A percentile compares a stretch with the other conserved stretches of the same genome.
phyloP scores from a whole-genome alignment of 371 early-diverging fungal species.

The Mortierella sp. region DNA sequence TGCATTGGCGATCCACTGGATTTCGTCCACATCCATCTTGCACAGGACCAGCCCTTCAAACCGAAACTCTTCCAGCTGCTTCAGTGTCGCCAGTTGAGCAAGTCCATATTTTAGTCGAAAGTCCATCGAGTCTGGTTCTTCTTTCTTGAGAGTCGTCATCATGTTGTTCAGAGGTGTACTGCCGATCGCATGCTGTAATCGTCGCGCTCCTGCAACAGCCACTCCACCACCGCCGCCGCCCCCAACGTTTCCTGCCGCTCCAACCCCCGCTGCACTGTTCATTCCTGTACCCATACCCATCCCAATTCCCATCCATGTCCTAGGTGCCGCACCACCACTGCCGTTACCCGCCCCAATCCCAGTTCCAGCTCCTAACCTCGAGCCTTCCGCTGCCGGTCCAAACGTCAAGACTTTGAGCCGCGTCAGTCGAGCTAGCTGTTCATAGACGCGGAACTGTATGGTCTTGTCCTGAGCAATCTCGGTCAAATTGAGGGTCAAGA shows the following conservation, averaged over 20 bases:
- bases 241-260: not conserved
- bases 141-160: slow-evolving; percentile 13
- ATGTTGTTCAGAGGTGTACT: slow-evolving; percentile 8
- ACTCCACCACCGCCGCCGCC: not conserved
- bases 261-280: not conserved
- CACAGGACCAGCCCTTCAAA: slow-evolving; percentile 4
- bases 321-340: not conserved
- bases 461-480: slow-evolving; percentile 12
- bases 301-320: slow-evolving; percentile 4
- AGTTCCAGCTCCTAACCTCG: not conserved
- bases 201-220: not conserved
- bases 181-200: slow-evolving; percentile 3
- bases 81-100: slow-evolving; percentile 5
- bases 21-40: slow-evolving; percentile 14
- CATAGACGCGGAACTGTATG: slow-evolving; percentile 10
- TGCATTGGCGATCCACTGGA: slow-evolving; percentile 11
- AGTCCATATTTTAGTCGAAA: slow-evolving; percentile 11
- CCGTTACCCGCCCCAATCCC: not conserved
- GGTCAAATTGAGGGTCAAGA: slow-evolving; percentile 7
- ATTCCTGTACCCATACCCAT: not conserved
- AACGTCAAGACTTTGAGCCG: slow-evolving; percentile 8
- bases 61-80: slow-evolving; percentile 9
- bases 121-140: slow-evolving; percentile 11
- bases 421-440: slow-evolving; percentile 2
- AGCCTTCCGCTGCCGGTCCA: slow-evolving; percentile 3